Evolutionary conservation across 192 early-diverging fungal genomes (phyloP).

Genomic region (Paraglomus brasilianum): DNA sequence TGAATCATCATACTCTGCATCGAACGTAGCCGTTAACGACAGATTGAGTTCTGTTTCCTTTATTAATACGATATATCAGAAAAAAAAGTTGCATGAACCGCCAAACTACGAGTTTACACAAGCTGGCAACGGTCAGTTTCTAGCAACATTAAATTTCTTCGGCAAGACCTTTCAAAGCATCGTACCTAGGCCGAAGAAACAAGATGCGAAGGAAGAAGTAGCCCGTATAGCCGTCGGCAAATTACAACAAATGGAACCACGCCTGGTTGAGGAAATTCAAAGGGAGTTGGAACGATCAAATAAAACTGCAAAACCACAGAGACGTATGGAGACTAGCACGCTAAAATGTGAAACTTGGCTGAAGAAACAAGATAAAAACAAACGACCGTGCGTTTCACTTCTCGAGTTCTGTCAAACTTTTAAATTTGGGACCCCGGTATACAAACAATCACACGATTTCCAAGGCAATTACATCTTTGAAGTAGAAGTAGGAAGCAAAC

Average conservation of each 20-base stretch:
- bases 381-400: conserved; percentile 21
- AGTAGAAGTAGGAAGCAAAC: neutral
- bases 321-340: neutral
- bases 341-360: conserved; percentile 11
- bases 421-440: conserved; percentile 8
- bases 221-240: neutral
- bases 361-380: conserved; percentile 11
- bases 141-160: conserved; percentile 2
- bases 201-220: conserved; percentile 25
- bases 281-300: neutral
- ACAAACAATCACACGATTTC: conserved; percentile 5
- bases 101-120: conserved; percentile 13
- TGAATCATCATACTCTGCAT: no score
- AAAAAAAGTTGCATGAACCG: conserved; percentile 2
- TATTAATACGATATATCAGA: conserved; percentile 25
- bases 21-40: no score
- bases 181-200: conserved; percentile 1
- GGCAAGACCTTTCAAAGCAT: conserved; percentile 8
- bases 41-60: conserved; percentile 6
- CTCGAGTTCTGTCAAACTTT: conserved; percentile 26
- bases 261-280: neutral
- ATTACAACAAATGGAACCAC: neutral
- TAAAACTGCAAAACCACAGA: neutral
- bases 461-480: conserved; percentile 17
- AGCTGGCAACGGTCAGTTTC: neutral